Percentiles rank a stretch among this genome's conserved stretches.
Evolutionary conservation across 345 rosid genomes (phyloP).

Genomic region (Gossypium herbaceum): DNA sequence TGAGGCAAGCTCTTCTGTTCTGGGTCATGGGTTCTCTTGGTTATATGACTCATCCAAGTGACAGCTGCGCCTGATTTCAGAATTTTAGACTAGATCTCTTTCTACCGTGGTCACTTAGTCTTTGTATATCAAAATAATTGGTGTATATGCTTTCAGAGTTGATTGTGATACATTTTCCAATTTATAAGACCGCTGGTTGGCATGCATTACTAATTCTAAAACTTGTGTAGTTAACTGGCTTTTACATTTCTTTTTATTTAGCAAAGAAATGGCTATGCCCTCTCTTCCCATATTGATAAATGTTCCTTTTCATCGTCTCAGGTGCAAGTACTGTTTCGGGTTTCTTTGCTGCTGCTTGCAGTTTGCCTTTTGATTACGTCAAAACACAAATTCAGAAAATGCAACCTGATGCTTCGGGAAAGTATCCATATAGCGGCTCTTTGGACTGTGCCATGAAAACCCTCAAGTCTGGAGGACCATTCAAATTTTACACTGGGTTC

Average conservation of each 20-base stretch:
- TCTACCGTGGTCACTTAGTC: too few relatives aligned
- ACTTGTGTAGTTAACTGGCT: not conserved
- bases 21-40: not conserved
- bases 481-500: not conserved
- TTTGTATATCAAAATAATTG: too few relatives aligned
- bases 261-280: not conserved
- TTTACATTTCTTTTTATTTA: not conserved
- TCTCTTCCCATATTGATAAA: not conserved
- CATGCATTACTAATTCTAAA: not conserved
- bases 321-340: not conserved
- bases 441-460: not conserved
- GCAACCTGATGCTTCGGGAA: not conserved
- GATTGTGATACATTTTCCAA: not conserved
- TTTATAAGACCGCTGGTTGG: not conserved
- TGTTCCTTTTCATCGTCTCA: not conserved
- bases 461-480: not conserved
- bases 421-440: not conserved
- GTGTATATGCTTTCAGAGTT: not conserved
- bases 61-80: not conserved
- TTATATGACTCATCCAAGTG: not conserved
- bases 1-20: not conserved
- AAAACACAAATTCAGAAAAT: slow-evolving; percentile 8
- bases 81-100: not conserved
- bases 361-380: slow-evolving; percentile 3
- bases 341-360: slow-evolving; percentile 6